These are phyloP conservation scores for Sugiyamaella novakii DNA, from an alignment of 1,139 yeast genomes.

Conservation along the genomic window DNA sequence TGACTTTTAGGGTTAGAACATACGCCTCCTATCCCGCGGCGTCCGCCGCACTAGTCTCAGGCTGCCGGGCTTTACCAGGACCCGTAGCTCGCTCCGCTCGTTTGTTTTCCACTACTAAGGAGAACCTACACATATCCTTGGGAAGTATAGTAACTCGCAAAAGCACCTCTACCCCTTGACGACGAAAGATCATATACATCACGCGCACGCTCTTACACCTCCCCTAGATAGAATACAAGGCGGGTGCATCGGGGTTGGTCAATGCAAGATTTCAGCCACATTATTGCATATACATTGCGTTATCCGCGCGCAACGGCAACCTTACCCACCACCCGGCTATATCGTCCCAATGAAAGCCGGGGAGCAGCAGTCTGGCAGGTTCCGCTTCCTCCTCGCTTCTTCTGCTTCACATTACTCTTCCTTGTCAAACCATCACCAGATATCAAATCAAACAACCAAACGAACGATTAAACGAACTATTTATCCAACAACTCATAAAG, in stretches of 20 bases:
- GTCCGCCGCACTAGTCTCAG: background rate
- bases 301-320: conserved; percentile 14
- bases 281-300: conserved; percentile 6
- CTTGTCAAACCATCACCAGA: background rate
- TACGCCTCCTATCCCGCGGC: too few relatives aligned
- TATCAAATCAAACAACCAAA: too few relatives aligned
- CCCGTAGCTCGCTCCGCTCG: too few relatives aligned
- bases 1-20: too few relatives aligned
- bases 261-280: conserved; percentile 3
- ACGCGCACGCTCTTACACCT: background rate
- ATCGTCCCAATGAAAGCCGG: conserved; percentile 7
- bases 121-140: too few relatives aligned
- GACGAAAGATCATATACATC: too few relatives aligned
- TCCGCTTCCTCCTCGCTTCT: conserved; percentile 4
- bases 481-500: too few relatives aligned
- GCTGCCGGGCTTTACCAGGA: too few relatives aligned
- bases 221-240: background rate
- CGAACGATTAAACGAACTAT: too few relatives aligned
- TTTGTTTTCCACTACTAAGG: too few relatives aligned
- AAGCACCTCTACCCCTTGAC: too few relatives aligned
- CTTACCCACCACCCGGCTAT: conserved; percentile 9
- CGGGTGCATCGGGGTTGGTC: conserved; percentile 4
- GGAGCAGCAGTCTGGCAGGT: background rate
- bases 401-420: conserved; percentile 8
- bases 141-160: too few relatives aligned